Evolutionary conservation across 2,329 filamentous ascomycete species (phyloP).

Genomic region (Tolypocladium endophyticum): DNA sequence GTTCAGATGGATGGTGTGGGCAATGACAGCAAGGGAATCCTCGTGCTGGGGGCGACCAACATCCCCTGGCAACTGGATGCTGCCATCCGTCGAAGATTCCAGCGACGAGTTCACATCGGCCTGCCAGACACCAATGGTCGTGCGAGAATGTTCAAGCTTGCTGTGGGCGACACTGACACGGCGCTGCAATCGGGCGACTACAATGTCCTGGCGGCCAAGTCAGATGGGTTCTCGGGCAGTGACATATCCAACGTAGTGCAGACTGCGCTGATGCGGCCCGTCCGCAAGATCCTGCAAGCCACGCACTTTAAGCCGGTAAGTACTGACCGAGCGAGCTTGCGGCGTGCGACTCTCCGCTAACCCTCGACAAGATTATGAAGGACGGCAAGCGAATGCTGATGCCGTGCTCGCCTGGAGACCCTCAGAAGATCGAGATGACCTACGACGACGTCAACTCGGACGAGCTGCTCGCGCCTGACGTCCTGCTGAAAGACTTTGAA

Average conservation of each 20-base stretch:
- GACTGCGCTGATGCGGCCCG: conserved; percentile 92
- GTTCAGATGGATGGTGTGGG: conserved; percentile 99
- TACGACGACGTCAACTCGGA: conserved; percentile 84
- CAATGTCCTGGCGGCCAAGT: conserved; percentile 65
- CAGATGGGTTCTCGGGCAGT: conserved; percentile 89
- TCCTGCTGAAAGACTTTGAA: conserved; percentile 85
- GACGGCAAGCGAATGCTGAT: conserved; percentile 62
- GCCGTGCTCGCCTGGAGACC: conserved; percentile 87
- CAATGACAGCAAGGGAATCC: conserved; percentile 84
- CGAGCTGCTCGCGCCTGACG: conserved; percentile 72
- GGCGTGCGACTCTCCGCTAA: conserved; percentile 3
- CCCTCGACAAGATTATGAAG: conserved; percentile 48
- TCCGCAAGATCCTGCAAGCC: conserved; percentile 91
- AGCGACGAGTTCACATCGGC: conserved; percentile 90
- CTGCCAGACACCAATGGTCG: conserved; percentile 79
- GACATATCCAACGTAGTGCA: conserved; percentile 96
- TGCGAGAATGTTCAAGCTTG: conserved; percentile 90
- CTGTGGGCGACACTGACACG: conserved; percentile 87
- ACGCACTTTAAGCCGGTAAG: conserved; percentile 92
- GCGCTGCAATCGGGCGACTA: conserved; percentile 70
- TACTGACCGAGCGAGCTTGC: conserved; percentile 2
- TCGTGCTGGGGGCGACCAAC: conserved; percentile 93
- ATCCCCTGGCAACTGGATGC: conserved; percentile 98
- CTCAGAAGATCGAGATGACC: conserved; percentile 80
- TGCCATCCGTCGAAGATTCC: conserved; percentile 91